Percentiles rank a stretch among this genome's conserved stretches.
These are phyloP conservation scores for Fusarium sp. DNA, from an alignment of 2,329 filamentous ascomycete species.

Conservation along the genomic window DNA sequence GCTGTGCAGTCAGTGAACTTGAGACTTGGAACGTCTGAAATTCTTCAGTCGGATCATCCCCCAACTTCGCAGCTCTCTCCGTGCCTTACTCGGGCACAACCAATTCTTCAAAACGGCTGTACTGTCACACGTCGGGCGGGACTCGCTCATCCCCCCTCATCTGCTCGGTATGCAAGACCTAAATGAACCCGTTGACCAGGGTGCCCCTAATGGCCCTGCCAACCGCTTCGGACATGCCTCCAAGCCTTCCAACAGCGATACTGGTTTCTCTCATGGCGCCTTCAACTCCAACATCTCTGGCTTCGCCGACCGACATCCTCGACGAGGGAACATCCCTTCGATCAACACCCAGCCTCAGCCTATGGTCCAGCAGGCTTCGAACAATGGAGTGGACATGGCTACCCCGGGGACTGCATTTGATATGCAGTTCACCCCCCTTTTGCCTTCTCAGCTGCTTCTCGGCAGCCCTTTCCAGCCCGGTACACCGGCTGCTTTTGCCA, in stretches of 20 bases:
- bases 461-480: conserved; percentile 97
- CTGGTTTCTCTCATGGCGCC: conserved; percentile 91
- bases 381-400: conserved; percentile 77
- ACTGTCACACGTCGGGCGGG: conserved; percentile 79
- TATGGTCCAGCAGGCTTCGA: conserved; percentile 57
- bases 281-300: conserved; percentile 88
- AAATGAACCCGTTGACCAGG: conserved; percentile 67
- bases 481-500: conserved; percentile 88
- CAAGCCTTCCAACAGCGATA: conserved; percentile 85
- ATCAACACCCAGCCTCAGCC: conserved; percentile 89
- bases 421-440: conserved; percentile 97
- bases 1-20: conserved; percentile 25
- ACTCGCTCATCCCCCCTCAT: conserved; percentile 87
- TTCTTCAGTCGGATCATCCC: conserved; percentile 16
- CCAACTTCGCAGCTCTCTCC: conserved; percentile 24
- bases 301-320: conserved; percentile 87
- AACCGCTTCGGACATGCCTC: conserved; percentile 78
- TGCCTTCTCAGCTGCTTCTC: conserved; percentile 92
- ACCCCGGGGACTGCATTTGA: conserved; percentile 91
- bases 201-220: conserved; percentile 57
- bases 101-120: conserved; percentile 81
- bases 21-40: conserved; percentile 16
- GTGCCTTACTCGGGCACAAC: conserved; percentile 58
- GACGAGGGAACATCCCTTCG: conserved; percentile 85
- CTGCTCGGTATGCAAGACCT: conserved; percentile 92